Conservation (phyloP, 805 yeast genomes). For the Candida jianshihensis region DNA sequence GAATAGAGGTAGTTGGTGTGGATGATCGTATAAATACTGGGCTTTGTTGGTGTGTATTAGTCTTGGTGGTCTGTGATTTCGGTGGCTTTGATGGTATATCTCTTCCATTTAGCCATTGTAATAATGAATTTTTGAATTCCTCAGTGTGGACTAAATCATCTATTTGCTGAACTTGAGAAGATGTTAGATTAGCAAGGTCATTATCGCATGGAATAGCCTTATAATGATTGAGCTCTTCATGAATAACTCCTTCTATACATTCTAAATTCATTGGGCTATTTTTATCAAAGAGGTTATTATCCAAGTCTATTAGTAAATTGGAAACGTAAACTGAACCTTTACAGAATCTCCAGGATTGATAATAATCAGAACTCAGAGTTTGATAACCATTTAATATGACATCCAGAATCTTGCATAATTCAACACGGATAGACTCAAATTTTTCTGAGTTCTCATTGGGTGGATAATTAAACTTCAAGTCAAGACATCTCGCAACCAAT, state of each 20-base stretch:
- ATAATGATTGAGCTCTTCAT: slow-evolving; percentile 4
- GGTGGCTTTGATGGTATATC: neutral
- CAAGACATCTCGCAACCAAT: slow-evolving; percentile 23
- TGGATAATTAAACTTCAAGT: slow-evolving; percentile 20
- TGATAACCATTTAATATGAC: slow-evolving; percentile 29
- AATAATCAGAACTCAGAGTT: slow-evolving; percentile 45
- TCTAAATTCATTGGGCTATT: slow-evolving; percentile 15
- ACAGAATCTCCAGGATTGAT: slow-evolving; percentile 57
- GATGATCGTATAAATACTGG: no score
- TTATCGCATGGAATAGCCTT: neutral
- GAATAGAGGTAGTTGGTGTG: no score
- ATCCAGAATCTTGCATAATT: slow-evolving; percentile 23
- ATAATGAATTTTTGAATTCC: slow-evolving; percentile 9
- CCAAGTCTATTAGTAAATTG: slow-evolving; percentile 26
- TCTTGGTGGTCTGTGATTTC: neutral
- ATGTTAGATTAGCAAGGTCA: neutral
- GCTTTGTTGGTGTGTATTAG: no score
- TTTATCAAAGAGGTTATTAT: slow-evolving; percentile 22
- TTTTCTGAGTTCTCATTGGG: slow-evolving; percentile 1
- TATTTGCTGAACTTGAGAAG: slow-evolving; percentile 9
- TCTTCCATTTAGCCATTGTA: neutral
- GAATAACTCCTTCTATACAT: slow-evolving; percentile 6
- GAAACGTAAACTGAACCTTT: slow-evolving; percentile 41
- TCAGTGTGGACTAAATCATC: slow-evolving; percentile 8
- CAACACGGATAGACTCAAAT: slow-evolving; percentile 15